A percentile compares a stretch with the other conserved stretches of the same genome.
Conservation (phyloP, 768 basidiomycete genomes). For the Mycena rosella region DNA sequence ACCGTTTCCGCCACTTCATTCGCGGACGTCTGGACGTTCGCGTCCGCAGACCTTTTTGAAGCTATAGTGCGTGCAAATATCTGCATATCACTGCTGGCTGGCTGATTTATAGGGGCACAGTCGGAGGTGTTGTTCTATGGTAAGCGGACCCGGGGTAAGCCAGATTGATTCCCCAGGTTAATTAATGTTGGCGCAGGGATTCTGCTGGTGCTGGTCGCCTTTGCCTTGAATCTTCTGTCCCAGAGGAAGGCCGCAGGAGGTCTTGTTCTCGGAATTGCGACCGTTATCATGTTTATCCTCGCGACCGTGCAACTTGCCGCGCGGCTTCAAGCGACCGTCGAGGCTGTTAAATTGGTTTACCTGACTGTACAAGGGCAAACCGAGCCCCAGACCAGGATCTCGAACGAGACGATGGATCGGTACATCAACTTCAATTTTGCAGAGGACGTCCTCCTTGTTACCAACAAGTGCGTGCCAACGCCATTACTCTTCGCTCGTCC, state of each 20-base stretch:
- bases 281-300: slow-evolving; percentile 24
- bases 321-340: slow-evolving; percentile 14
- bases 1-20: slow-evolving; percentile 5
- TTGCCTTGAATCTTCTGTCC: slow-evolving; percentile 21
- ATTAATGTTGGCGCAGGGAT: slow-evolving; percentile 14
- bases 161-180: background rate
- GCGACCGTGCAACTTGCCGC: slow-evolving; percentile 20
- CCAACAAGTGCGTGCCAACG: slow-evolving; percentile 26
- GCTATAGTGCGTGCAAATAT: slow-evolving; percentile 10
- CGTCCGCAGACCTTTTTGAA: slow-evolving; percentile 9
- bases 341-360: slow-evolving; percentile 13
- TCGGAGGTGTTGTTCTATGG: slow-evolving; percentile 32
- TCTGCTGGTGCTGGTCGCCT: slow-evolving; percentile 33
- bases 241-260: slow-evolving; percentile 8
- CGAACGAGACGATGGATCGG: slow-evolving; percentile 3
- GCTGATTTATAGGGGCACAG: slow-evolving; percentile 1
- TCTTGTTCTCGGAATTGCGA: slow-evolving; percentile 11
- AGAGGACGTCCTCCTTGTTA: slow-evolving; percentile 31
- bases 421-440: slow-evolving; percentile 22
- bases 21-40: slow-evolving; percentile 9
- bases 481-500: background rate
- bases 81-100: background rate
- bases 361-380: slow-evolving; percentile 19
- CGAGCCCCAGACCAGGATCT: slow-evolving; percentile 1
- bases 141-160: background rate